Base-by-base conservation (phyloP, 306 rosid species). In the Arachis stenosperma region DNA sequence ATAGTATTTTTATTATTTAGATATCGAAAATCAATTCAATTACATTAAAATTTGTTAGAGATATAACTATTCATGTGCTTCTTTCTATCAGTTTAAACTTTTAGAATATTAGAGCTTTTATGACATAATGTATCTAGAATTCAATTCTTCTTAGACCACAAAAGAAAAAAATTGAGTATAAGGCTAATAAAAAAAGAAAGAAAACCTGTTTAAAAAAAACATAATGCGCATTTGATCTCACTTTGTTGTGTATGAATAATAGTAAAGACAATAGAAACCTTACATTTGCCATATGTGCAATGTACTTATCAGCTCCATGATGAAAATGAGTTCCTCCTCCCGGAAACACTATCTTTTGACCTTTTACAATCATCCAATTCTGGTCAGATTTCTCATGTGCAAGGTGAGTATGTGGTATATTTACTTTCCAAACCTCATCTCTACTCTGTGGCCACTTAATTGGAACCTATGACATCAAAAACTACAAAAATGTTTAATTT, bases 301-400 rank as follows among this genome's bases (percentile, higher is more conserved):
- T 81, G 78, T 81, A 76, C 67, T 81, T 81, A 63, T 81, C 81
- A 66, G 84, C 84, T 60, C 84, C 84, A 7, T 81, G 0, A 61
- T 81, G 84, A 70, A 81, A 81, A 76, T 81, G 81, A 66, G 84
- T 76, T 30, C 84, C 81, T 65, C 81, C 81, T 42, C 84, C 81
- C 14, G 84, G 84, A 59, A 81, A 81, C 46, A 75, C 54, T 33
- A 81, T 81, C 75, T 81, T 81, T 30, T 81, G 75, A 52, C 84
- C 84, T 76, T 81, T 81, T 61, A 76, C 84, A 76, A 75, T 13
- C 84, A 81, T 81, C 84, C 84, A 81, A 47, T 81, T 81, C 71
- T 81, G 84, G 63, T 81, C 84, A 61, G 84, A 81, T 61, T 81
- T 81, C 78, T 81, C 84, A 13, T 76, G 69, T 58, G 84, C 84